A percentile compares a stretch with the other conserved stretches of the same genome.
Evolutionary conservation across 1,139 yeast species (phyloP).

Genomic region (Yamadazyma atlantica): DNA sequence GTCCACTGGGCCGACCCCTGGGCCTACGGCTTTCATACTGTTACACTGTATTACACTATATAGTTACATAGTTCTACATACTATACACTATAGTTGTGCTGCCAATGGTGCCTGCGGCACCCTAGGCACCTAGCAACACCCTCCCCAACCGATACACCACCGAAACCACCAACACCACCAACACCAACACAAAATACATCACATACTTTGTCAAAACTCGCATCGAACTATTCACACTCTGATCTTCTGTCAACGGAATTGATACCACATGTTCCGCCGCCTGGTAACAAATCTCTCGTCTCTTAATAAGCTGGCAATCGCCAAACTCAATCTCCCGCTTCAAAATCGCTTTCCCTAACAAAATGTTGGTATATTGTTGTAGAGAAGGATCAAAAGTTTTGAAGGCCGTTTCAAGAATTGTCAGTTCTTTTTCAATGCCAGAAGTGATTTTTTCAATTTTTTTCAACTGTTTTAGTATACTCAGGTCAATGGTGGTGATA

Average conservation of each 20-base stretch:
- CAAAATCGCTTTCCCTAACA: conserved; percentile 44
- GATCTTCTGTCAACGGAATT: conserved; percentile 41
- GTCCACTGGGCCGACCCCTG: too few species aligned
- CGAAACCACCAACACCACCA: conserved; percentile 20
- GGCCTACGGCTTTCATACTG: too few species aligned
- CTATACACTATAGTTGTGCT: too few species aligned
- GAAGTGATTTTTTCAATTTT: conserved; percentile 39
- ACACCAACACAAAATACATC: conserved; percentile 20
- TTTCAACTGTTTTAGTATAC: conserved; percentile 28
- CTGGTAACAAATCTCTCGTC: conserved; percentile 42
- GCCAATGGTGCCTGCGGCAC: too few species aligned
- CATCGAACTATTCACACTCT: conserved; percentile 18
- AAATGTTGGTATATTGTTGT: conserved; percentile 36
- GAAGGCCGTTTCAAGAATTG: conserved; percentile 29
- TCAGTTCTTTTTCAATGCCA: conserved; percentile 37
- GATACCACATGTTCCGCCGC: conserved; percentile 47
- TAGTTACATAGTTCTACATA: too few species aligned
- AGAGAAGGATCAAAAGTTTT: conserved; percentile 35
- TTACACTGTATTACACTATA: too few species aligned
- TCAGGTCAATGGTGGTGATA: conserved; percentile 21
- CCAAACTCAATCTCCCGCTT: conserved; percentile 30
- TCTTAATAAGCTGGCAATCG: conserved; percentile 35
- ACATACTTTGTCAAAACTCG: conserved; percentile 23
- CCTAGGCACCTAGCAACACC: conserved; percentile 16
- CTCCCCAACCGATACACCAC: conserved; percentile 27